Percentiles rank a stretch among this genome's conserved stretches.
Conservation (phyloP, 2,329 filamentous ascomycete genomes). For the Aaosphaeria arxii region DNA sequence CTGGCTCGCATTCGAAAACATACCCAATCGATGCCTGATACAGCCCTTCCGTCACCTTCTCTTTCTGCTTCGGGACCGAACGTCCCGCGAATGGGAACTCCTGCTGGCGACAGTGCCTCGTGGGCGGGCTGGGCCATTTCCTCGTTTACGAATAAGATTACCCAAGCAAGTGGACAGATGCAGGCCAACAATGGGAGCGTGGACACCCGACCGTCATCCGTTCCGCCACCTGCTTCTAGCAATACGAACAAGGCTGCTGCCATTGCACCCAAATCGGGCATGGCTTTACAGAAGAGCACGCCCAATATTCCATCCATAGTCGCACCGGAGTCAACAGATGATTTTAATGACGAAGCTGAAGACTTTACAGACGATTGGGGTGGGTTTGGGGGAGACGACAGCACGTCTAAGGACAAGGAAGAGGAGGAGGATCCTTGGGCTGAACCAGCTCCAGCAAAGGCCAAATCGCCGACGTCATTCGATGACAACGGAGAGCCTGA, state of each 20-base stretch:
- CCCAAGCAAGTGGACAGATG: conserved; percentile 82
- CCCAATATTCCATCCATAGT: conserved; percentile 24
- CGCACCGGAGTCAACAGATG: conserved; percentile 49
- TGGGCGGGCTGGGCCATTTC: conserved; percentile 99
- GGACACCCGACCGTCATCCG: conserved; percentile 48
- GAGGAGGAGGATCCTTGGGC: conserved; percentile 56
- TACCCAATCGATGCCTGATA: conserved; percentile 74
- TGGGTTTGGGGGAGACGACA: conserved; percentile 59
- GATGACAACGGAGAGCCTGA: conserved; percentile 88
- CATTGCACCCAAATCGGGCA: conserved; percentile 44
- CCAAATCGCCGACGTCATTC: conserved; percentile 53
- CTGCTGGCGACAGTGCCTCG: conserved; percentile 60
- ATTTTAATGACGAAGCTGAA: conserved; percentile 48
- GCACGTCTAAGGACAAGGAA: conserved; percentile 38
- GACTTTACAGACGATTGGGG: conserved; percentile 74
- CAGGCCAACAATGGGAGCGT: conserved; percentile 51
- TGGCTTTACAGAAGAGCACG: conserved; percentile 20
- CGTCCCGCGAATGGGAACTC: conserved; percentile 73
- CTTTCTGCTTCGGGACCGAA: conserved; percentile 21
- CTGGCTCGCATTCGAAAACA: conserved; percentile 79
- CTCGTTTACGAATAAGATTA: conserved; percentile 93
- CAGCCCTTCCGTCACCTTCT: conserved; percentile 63
- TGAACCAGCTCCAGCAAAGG: conserved; percentile 39
- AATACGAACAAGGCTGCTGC: conserved; percentile 49
- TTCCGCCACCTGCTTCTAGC: conserved; percentile 43